Base-by-base conservation (phyloP, 2,329 filamentous ascomycete species). In the Monosporascus sp. region DNA sequence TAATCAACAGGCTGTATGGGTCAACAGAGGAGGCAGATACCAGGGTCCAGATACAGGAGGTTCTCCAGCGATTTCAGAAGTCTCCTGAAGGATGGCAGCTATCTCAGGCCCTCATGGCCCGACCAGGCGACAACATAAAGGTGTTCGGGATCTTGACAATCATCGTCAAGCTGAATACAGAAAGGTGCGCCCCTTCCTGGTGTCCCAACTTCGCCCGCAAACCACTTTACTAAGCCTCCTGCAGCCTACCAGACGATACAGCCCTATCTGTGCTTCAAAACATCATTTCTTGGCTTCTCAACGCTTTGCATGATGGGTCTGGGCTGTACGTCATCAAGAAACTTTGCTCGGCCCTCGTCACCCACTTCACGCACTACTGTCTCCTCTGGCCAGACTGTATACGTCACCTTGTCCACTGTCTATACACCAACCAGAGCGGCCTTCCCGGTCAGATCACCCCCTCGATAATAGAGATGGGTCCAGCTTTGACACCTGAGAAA, bases 81-180 rank as follows among this genome's bases (percentile, higher is more conserved):
- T 89, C 90, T 2, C 77, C 85, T 2, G 79, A 89, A 63, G 93
- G 91, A 51, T 99, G 94, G 94, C 80, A 88, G 52, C 79, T 97
- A 46, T 91, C 90, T 20, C 85, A 93, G 64, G 82, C 83, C 49
- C 77, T 97, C 15, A 75, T 97, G 11, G 75, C 75, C 49, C 84
- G 83, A 55, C 74, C 81, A 22, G 84, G 89, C 60, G 81, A 88
- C 55, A 86, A 92, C 62, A 83, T 94, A 60, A 87, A 88, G 58
- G 97, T 97, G 72, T 96, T 96, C 67, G 94, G 90, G 15, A 93
- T 92, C 31, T 78, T 97, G 54, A 97, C 93, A 0, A 87, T 97
- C 60, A 95, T 90, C 49, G 84, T 97, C 62, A 99, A 97, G 72
- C 82, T 97, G 54, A 97, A 97, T 67, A 87, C 86, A n/a, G 90